Evolutionary conservation across 768 basidiomycete species (phyloP).

Genomic region (Leccinum arenicola): DNA sequence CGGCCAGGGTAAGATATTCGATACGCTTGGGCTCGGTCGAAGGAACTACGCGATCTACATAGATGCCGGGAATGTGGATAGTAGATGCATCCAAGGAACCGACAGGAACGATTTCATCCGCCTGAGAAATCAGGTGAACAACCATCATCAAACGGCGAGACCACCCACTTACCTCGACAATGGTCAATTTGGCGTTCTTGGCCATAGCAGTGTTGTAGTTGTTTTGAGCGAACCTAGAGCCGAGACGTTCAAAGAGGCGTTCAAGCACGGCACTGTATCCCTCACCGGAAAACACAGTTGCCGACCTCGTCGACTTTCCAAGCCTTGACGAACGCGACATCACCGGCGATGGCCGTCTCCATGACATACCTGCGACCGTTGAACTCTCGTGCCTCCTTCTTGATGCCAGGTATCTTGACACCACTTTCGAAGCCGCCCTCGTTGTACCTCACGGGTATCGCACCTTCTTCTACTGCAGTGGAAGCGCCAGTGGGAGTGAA

Average conservation of each 20-base stretch:
- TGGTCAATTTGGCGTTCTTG: no score
- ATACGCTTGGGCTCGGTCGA: constrained; percentile 76
- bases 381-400: constrained; percentile 75
- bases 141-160: no score
- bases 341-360: constrained; percentile 76
- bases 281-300: constrained; percentile 84
- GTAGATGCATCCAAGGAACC: constrained; percentile 79
- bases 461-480: constrained; percentile 78
- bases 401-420: constrained; percentile 67
- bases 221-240: constrained; percentile 71
- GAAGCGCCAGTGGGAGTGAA: constrained; percentile 88
- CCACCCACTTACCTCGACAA: no score
- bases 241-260: neutral
- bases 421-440: constrained; percentile 70
- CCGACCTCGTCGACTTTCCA: constrained; percentile 94
- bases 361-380: constrained; percentile 78
- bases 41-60: constrained; percentile 84
- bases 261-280: neutral
- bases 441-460: constrained; percentile 77
- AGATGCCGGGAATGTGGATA: constrained; percentile 82
- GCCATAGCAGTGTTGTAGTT: no score
- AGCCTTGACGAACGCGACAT: constrained; percentile 82
- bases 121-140: constrained; percentile 44
- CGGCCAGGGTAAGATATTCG: constrained; percentile 69
- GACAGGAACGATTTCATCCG: constrained; percentile 84